A percentile compares a stretch with the other conserved stretches of the same genome.
Conservation (phyloP, 208 protist genomes). For the Leishmania aethiopica region DNA sequence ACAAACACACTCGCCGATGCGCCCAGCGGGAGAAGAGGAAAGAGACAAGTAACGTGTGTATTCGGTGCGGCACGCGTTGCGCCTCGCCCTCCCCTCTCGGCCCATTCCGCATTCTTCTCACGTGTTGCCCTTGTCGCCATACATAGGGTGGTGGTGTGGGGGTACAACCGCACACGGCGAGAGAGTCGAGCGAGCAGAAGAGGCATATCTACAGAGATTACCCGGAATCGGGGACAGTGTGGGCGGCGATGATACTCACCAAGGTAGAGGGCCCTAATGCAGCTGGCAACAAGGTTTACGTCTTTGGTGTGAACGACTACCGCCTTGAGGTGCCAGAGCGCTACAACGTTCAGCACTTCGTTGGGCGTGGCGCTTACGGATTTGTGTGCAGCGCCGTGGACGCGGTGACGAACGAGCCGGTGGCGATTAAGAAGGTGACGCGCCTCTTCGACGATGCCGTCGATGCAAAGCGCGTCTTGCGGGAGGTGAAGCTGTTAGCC, state of each 20-base stretch:
- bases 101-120: neutral
- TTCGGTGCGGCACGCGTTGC: neutral
- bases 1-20: neutral
- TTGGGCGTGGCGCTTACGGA: conserved; percentile 91
- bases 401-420: conserved; percentile 58
- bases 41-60: neutral
- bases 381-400: conserved; percentile 86
- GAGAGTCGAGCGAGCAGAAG: neutral
- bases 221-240: neutral
- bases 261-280: conserved; percentile 63
- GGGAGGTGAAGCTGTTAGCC: conserved; percentile 78
- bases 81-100: neutral
- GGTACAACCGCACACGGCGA: neutral
- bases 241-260: conserved; percentile 61
- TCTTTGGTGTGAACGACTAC: conserved; percentile 58
- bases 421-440: conserved; percentile 99
- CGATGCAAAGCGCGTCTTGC: conserved; percentile 84
- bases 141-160: neutral
- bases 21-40: neutral
- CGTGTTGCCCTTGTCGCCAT: neutral
- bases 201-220: neutral
- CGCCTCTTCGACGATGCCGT: conserved; percentile 95
- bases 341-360: conserved; percentile 75
- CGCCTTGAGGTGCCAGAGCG: conserved; percentile 64
- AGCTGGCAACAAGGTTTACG: conserved; percentile 74